These are phyloP conservation scores for Cordyceps cateniannulata DNA, from an alignment of 2,329 filamentous ascomycete species.

Conservation along the genomic window DNA sequence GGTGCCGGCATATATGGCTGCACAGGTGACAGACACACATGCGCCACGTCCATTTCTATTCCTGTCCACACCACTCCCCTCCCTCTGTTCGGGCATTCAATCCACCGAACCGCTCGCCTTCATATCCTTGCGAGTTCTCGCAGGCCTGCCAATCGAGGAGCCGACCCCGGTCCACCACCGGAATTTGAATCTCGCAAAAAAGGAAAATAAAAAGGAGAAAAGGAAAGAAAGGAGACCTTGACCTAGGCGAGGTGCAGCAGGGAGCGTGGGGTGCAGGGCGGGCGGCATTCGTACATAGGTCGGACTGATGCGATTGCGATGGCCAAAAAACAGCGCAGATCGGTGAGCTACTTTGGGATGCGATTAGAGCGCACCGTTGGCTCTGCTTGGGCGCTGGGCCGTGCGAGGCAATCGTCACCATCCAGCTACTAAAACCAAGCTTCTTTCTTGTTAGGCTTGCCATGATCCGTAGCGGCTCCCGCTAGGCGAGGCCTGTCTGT, in stretches of 20 bases:
- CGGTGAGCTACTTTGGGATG: background rate
- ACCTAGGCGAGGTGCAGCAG: background rate
- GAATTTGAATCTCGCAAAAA: background rate
- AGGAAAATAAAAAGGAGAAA: background rate
- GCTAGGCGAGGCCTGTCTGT: background rate
- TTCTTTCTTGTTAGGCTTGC: background rate
- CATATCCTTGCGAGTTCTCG: background rate
- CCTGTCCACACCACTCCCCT: background rate
- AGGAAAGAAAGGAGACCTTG: background rate
- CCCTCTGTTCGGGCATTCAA: background rate
- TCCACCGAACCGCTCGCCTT: background rate
- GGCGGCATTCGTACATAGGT: background rate
- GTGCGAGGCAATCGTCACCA: background rate
- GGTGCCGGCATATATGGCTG: background rate
- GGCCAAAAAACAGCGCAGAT: conserved; percentile 2
- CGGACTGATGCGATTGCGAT: background rate
- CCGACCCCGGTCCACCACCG: background rate
- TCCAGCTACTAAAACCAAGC: conserved; percentile 1
- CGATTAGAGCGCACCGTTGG: conserved; percentile 2
- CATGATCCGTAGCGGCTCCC: background rate
- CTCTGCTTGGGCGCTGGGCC: background rate
- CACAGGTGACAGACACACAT: background rate
- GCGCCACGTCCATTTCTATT: background rate
- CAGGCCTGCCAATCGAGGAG: background rate
- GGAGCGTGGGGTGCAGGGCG: background rate